Base-by-base conservation (phyloP, 345 rosid genomes). In the Hibiscus trionum region DNA sequence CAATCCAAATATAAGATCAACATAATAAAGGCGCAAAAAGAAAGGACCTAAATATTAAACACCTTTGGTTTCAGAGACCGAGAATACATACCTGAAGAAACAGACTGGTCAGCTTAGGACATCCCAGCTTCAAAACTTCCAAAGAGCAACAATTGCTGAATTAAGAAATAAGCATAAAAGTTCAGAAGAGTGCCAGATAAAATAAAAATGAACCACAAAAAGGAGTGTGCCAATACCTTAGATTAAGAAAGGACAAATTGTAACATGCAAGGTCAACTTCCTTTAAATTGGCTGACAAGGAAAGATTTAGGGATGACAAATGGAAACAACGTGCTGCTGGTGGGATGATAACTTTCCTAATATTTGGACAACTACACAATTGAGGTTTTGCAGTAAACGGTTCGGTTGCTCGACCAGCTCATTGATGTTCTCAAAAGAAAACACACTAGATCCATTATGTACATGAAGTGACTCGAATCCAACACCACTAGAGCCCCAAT, bases 331-430 rank as follows among this genome's bases (percentile, higher is more conserved):
- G 86, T 17, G 98, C 99, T 67, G 83, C 78, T 71, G 88, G 86
- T 11, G 98, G 98, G 65, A 95, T 91, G 66, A 73, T 46, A 72
- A 93, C 99, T 82, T 93, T 93, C 74, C 88, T 90, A 73, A 93
- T 95, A 84, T 91, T 95, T 35, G 83, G 87, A 82, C 99, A 95
- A 59, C 98, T 50, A 95, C 97, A 26, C 98, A 95, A 75, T 86
- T 92, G 70, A 95, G 99, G 83, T 85, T 91, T 79, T 93, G 94
- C 78, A 95, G 83, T 76, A 93, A 79, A n/a, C 94, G 88, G 50
- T 87, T 85, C 39, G 88, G 83, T 70, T 78, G 86, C 77, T 87
- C 85, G 49, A 67, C 74, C 31, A 78, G 77, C 74, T 72, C 87
- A 17, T 66, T 73, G n/a, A 61, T 39, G 65, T 72, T 78, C 75